Percentiles rank a stretch among this genome's conserved stretches.
Evolutionary conservation across 129 eudicot genomes (phyloP).

Genomic region (Escallonia rubra): DNA sequence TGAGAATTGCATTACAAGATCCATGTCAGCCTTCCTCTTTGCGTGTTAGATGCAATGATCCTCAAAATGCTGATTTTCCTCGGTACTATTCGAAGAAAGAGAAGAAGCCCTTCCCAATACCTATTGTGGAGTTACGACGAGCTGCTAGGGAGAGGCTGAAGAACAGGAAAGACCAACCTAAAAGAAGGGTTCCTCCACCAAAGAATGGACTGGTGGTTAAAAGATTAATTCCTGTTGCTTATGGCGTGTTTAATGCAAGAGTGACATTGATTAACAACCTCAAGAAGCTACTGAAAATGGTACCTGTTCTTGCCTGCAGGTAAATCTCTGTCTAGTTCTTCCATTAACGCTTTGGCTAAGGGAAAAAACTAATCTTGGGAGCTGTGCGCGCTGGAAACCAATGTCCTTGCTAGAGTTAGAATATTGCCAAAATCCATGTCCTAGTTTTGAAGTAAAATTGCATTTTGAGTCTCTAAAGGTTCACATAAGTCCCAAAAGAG

Average conservation of each 20-base stretch:
- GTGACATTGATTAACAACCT: slow-evolving; percentile 69
- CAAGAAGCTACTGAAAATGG: slow-evolving; percentile 71
- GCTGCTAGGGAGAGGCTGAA: slow-evolving; percentile 89
- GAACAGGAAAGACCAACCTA: slow-evolving; percentile 57
- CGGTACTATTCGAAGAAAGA: slow-evolving; percentile 69
- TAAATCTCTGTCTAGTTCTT: slow-evolving; percentile 30
- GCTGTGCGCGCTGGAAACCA: too few relatives aligned
- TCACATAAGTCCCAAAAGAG: too few relatives aligned
- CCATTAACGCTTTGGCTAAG: background rate
- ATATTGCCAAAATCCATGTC: too few relatives aligned
- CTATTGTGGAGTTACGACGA: slow-evolving; percentile 85
- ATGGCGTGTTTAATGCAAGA: slow-evolving; percentile 72
- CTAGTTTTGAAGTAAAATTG: too few relatives aligned
- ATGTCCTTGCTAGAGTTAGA: too few relatives aligned
- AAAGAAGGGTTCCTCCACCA: slow-evolving; percentile 69
- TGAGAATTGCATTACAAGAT: slow-evolving; percentile 15
- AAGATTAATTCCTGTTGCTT: slow-evolving; percentile 77
- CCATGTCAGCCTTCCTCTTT: slow-evolving; percentile 22
- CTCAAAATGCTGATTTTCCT: slow-evolving; percentile 94
- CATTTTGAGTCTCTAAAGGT: too few relatives aligned
- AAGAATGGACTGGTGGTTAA: slow-evolving; percentile 72
- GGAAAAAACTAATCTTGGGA: too few relatives aligned
- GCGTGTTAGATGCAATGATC: slow-evolving; percentile 47
- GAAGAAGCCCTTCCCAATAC: slow-evolving; percentile 89
- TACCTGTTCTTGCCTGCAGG: slow-evolving; percentile 89